Base-by-base conservation (phyloP, 805 yeast species). In the Cephaloascus albidus region DNA sequence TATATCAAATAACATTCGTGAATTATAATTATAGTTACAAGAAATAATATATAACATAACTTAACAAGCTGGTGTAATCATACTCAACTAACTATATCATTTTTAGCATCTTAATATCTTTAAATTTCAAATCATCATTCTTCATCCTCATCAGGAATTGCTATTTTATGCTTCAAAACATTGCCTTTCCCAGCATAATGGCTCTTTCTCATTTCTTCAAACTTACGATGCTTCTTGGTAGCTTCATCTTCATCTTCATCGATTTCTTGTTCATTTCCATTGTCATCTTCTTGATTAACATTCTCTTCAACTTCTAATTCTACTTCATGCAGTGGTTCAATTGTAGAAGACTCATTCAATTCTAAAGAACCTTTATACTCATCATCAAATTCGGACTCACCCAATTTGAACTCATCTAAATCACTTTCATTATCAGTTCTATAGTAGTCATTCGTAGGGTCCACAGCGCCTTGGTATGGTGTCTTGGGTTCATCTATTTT, bases 401-500 rank as follows among this genome's bases (percentile, higher is more conserved):
- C 85, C 37, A 79, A 59, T 8, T 71, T 57, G 47, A 81, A 76
- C 34, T 62, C 68, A 10, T 76, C 75, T 34, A 77, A 60, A 5
- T 61, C 74, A 3, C 72, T 76, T 28, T 81, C 88, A 35, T 78
- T 78, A 50, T 83, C 90, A 4, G 73, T 76, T 38, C 72, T 70
- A 49, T 87, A 86, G 53, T 84, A 83, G 50, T 88, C 95, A 26
- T 85, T 86, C 39, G 74, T 68, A 1, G 93, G 89, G 51, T 83
- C 80, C 20, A 85, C 82, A 1, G 95, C 94, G 10, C 93, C 94
- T 54, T 85, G 94, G 52, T 83, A 89, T 4, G 97, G 97, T 1
- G 97, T 89, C 65, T 89, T 89, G 18, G 97, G 97, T 57, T 89
- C 97, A 53, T 86, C 95, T 35, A 89, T 86, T 50, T 80, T 79